Base-by-base conservation (phyloP, 176 grass and related monocot genomes). In the Aegilops bicornis region DNA sequence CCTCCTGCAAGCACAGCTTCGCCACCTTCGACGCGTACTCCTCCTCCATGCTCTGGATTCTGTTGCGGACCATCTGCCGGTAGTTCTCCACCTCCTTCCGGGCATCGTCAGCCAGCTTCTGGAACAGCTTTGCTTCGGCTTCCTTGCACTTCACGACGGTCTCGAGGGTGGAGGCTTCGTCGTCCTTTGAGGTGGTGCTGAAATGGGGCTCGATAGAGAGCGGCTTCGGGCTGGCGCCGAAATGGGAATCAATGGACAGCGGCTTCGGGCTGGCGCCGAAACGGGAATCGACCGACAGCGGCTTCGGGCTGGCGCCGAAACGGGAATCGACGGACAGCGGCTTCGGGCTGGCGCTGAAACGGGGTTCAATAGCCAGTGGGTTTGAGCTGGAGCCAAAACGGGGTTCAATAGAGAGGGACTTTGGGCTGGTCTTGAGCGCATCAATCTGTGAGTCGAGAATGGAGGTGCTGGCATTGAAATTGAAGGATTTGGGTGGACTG, bases 71-170 rank as follows among this genome's bases (percentile, higher is more conserved):
- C 13, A 96, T 94, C 77, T 93, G 94, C 36, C 85, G 88, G 86
- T 99, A 99, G 35, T 20, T 89, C 59, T 96, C 97, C 3, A 94
- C 92, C 52, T 99, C 94, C 79, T 91, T 91, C 80, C 80, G 84
- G 9, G 97, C 97, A 59, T 97, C 94, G 42, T 99, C 92, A 7
- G 97, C 97, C 23, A 99, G 77, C 69, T 92, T 92, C 92, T 94
- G 94, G 89, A 94, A 99, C 24, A 99, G 94, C 69, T 96, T 96
- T n/a, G 97, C 90, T 75, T 99, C 97, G 11, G 92, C 97, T 86
- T 99, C 97, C 85, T 99, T 99, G 92, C 90, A 99, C 83, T 99
- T 99, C 39, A 99, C 97, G 23, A 99, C 92, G n/a, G 97, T 99
- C 74, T 99, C 97, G 3, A 99, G 80, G 85, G 92, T 99, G 54